Percentiles rank a stretch among this genome's conserved stretches.
Conservation (phyloP, 2,329 filamentous ascomycete genomes). For the Arthrobotrys sphaeroides region DNA sequence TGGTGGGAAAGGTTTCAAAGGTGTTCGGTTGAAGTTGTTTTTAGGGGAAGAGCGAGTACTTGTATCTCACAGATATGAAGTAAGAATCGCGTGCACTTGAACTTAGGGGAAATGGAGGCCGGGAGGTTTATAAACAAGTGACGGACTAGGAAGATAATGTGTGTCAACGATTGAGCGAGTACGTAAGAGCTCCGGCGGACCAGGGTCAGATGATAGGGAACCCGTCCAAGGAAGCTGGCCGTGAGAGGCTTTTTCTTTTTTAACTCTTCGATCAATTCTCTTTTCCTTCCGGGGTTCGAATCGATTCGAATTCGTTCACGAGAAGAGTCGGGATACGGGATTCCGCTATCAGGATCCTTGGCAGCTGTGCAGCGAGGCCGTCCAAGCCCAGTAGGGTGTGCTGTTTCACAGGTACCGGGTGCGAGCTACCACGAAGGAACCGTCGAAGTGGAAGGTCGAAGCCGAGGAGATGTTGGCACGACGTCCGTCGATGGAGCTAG, state of each 20-base stretch:
- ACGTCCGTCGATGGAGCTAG: constrained; percentile 18
- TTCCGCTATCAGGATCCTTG: constrained; percentile 29
- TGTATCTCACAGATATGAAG: constrained; percentile 38
- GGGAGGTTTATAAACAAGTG: constrained; percentile 47
- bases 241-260: constrained; percentile 25
- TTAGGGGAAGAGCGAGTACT: constrained; percentile 35
- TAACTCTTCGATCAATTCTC: no score
- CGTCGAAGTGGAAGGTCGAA: constrained; percentile 31
- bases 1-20: constrained; percentile 34
- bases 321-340: constrained; percentile 1
- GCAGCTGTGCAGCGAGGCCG: neutral
- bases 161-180: constrained; percentile 47
- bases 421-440: constrained; percentile 9
- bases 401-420: constrained; percentile 26
- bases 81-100: constrained; percentile 49
- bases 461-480: no score
- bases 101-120: constrained; percentile 49
- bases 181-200: constrained; percentile 47
- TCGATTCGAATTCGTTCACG: no score
- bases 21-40: constrained; percentile 50
- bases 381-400: constrained; percentile 13
- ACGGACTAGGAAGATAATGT: constrained; percentile 47
- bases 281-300: neutral
- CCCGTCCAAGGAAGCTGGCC: neutral
- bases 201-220: constrained; percentile 48